Evolutionary conservation across 139 green algal genomes (phyloP), one percentile per base, ranked within the genome.

Genomic region (Raphidocelis subcapitata): DNA sequence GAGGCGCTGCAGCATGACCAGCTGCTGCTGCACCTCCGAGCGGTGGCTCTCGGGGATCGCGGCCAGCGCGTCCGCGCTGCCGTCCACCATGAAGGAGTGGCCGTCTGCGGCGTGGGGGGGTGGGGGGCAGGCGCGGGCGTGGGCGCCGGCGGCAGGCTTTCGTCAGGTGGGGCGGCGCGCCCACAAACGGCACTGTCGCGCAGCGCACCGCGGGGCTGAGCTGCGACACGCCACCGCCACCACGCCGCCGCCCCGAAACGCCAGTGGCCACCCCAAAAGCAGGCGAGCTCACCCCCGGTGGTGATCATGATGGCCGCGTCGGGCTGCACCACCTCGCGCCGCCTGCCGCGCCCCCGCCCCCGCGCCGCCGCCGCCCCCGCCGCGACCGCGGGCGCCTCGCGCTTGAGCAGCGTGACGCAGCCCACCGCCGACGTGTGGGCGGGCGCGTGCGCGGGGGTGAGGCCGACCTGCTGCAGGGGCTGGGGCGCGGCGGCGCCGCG

Each of bases 81-180:
- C 60, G 32, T 67, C 60, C 18, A 67, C 60, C 28, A 67, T 44
- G n/a, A 67, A 67, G 8, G 60, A 67, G 15, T 28, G 29, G 60
- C 60, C 60, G 32, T 67, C 60, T 62, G 55, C 14, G 24, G 55
- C 10, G 10, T 15, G 24, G 55, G 24, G 14, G 55, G 55, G n/a
- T 5, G 16, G n/a, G n/a, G n/a, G n/a, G 24, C n/a, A 62, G 55
- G 55, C 55, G 18, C 49, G 20, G 18, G 49, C 18, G 20, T n/a
- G 49, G 49, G 20, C 18, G 18, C 18, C 18, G 20, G 49, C 49
- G 18, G 49, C 18, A 57, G 18, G 49, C 18, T n/a, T 18, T 57
- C 49, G 20, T 57, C 20, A n/a, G 49, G 18, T 57, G 49, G 18
- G 18, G 18, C 20, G 49, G 49, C 49, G 49, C 18, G 18, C 18